Percentiles rank a stretch among this genome's conserved stretches.
Evolutionary conservation across 192 early-diverging fungal genomes (phyloP).

Genomic region (Rhizophagus clarus): DNA sequence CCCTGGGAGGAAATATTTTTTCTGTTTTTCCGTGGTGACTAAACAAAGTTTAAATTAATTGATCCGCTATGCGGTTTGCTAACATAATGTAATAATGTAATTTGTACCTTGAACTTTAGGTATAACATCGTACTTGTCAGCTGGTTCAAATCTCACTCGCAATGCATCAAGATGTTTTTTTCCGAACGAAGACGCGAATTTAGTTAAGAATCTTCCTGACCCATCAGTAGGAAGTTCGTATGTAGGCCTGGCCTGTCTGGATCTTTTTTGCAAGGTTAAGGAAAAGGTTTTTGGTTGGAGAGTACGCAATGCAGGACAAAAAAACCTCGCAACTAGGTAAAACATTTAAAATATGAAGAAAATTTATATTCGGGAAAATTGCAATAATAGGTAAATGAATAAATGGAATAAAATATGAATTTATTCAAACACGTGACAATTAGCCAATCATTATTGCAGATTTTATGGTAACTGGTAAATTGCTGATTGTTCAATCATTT

Average conservation of each 20-base stretch:
- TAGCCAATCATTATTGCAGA: too few species aligned
- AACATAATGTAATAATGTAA: not conserved
- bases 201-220: not conserved
- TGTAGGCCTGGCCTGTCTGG: not conserved
- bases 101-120: conserved; percentile 12
- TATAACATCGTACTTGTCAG: not conserved
- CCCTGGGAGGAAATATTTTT: too few species aligned
- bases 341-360: too few species aligned
- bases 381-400: too few species aligned
- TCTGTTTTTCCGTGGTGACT: not conserved
- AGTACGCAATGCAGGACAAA: not conserved
- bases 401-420: too few species aligned
- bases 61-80: not conserved
- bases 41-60: not conserved
- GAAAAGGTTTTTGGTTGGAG: not conserved
- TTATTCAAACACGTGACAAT: too few species aligned
- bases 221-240: not conserved
- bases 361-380: too few species aligned
- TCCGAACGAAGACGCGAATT: not conserved
- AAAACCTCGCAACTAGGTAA: not conserved
- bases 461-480: too few species aligned
- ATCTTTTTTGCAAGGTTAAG: conserved; percentile 11
- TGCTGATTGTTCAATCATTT: too few species aligned
- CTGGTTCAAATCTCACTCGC: conserved; percentile 4
- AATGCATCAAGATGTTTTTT: not conserved